phyloP scores from a whole-genome alignment of 441 rosid species.

The Hura crepitans region DNA sequence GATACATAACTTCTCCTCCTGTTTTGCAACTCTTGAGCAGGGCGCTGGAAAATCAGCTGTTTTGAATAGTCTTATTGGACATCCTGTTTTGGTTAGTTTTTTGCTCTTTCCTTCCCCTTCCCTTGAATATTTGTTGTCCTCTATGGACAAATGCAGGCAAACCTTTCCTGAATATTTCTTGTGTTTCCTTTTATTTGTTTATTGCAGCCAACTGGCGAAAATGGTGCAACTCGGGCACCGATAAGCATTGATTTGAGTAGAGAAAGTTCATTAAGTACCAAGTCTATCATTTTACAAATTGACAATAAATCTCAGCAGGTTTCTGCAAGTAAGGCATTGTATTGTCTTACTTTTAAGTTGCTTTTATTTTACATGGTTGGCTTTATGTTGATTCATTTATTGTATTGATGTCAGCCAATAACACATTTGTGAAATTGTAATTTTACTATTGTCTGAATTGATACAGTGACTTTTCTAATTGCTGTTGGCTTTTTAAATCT shows the following conservation, averaged over 20 bases:
- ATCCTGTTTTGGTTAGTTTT: constrained; percentile 78
- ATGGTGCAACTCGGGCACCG: constrained; percentile 98
- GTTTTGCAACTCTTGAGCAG: constrained; percentile 36
- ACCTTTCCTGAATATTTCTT: neutral
- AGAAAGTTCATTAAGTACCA: constrained; percentile 68
- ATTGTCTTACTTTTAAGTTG: constrained; percentile 14
- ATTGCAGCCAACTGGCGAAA: constrained; percentile 90
- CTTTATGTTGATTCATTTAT: constrained; percentile 3
- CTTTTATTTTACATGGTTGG: constrained; percentile 13
- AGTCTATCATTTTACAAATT: constrained; percentile 65
- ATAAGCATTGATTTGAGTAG: constrained; percentile 60
- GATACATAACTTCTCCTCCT: neutral
- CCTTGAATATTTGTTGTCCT: constrained; percentile 15
- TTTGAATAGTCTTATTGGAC: constrained; percentile 85
- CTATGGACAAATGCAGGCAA: constrained; percentile 8
- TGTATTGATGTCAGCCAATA: constrained; percentile 13
- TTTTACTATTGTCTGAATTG: constrained; percentile 5
- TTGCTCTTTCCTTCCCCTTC: constrained; percentile 16
- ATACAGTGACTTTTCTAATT: constrained; percentile 20
- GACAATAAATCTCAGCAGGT: constrained; percentile 85
- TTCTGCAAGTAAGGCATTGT: constrained; percentile 68
- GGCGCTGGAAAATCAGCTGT: constrained; percentile 97
- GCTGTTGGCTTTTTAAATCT: constrained; percentile 21
- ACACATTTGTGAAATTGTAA: neutral
- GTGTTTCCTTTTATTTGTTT: constrained; percentile 12